phyloP scores from a whole-genome alignment of 495 filamentous ascomycete genomes.

The Acidiella bohemica region DNA sequence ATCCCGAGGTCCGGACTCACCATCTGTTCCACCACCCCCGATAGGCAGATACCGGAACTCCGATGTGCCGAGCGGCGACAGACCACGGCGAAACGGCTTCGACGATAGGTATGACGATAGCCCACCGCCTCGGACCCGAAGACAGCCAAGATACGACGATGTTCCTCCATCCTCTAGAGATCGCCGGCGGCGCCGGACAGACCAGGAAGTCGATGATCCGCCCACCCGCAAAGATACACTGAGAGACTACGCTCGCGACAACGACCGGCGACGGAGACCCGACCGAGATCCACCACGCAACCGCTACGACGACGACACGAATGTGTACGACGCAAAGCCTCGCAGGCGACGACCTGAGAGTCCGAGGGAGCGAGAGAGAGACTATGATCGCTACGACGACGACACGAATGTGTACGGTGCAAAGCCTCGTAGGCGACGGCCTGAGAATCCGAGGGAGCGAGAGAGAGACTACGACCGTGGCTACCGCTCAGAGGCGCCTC shows the following conservation, averaged over 20 bases:
- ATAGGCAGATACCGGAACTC: constrained; percentile 2
- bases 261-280: constrained; percentile 2
- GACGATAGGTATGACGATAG: constrained; percentile 4
- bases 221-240: constrained; percentile 5
- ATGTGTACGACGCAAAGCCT: neutral
- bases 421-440: neutral
- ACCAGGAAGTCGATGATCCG: constrained; percentile 5
- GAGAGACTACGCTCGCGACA: constrained; percentile 8
- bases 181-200: neutral
- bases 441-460: neutral
- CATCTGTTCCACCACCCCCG: constrained; percentile 7
- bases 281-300: neutral
- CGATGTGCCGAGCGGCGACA: no score
- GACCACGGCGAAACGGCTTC: no score
- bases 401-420: constrained; percentile 2
- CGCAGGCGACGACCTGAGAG: neutral
- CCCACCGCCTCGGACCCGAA: neutral
- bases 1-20: neutral
- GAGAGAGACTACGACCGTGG: constrained; percentile 9
- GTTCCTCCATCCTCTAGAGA: constrained; percentile 3
- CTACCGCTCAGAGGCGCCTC: constrained; percentile 3
- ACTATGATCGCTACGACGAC: constrained; percentile 10
- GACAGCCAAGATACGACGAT: constrained; percentile 2
- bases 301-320: constrained; percentile 8
- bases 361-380: neutral